Evolutionary conservation across 352 stramenopile species (phyloP), one percentile per base, ranked within the genome.

Genomic region (Phytophthora boehmeriae): DNA sequence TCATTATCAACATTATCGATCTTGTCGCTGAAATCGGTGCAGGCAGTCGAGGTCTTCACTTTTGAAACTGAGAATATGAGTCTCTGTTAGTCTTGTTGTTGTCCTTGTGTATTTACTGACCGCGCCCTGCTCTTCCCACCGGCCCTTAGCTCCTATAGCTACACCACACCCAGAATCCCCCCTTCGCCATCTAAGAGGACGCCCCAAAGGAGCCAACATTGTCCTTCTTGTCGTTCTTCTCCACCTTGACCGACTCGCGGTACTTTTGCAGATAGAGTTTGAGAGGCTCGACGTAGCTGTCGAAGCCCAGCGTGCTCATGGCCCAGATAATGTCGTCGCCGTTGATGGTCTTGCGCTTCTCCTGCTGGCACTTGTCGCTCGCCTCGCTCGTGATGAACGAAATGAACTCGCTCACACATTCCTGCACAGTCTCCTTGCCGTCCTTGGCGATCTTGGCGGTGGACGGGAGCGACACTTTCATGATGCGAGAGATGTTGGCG

Each of bases 291-390:
- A 99, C 96, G 78, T 99, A 99, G 71, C 97, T 98, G 71, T 99
- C 97, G 79, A 99, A 99, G 46, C 98, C 98, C 28, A 99, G 79
- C 30, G 96, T 99, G 65, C 90, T 98, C 97, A 99, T 99, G 46
- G 98, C 97, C 96, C 96, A 99, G 41, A 99, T 88, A 54, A 99
- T 91, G 79, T 99, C 98, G 77, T 99, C 97, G 39, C 98, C 98
- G 76, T 99, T 99, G 75, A 99, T 99, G 22, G 97, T 99, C 88
- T 99, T 99, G 53, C 98, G 83, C 78, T 99, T 99, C 79, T 99
- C 97, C 69, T 99, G 96, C 71, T 99, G 93, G 78, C 97, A 99
- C 70, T 99, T 99, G 77, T 99, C 97, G 63, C 90, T 98, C 25
- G 98, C 98, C 66, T 98, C 89, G 69, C 83, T 98, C 53, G 97